A percentile compares a stretch with the other conserved stretches of the same genome.
phyloP scores from a whole-genome alignment of 331 rosid genomes.

The Malus hybrid region DNA sequence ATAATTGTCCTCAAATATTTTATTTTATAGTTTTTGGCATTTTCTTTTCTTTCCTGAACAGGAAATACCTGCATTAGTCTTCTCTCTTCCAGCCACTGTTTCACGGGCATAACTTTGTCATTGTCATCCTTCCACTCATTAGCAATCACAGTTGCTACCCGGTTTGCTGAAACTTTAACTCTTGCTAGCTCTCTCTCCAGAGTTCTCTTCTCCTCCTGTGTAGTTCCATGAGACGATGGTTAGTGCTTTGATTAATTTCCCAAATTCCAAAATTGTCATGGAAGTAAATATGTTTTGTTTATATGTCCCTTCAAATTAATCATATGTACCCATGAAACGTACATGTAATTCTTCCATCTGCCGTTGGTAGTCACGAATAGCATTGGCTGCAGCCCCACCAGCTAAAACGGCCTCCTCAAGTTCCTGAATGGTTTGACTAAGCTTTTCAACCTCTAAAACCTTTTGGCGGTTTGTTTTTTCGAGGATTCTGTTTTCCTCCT shows the following conservation, averaged over 20 bases:
- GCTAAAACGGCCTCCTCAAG: constrained; percentile 85
- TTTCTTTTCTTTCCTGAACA: not conserved
- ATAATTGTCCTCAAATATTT: constrained; percentile 4
- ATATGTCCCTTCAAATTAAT: not conserved
- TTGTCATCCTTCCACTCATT: constrained; percentile 96
- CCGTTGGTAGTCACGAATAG: constrained; percentile 64
- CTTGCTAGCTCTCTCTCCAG: constrained; percentile 90
- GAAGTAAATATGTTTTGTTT: not conserved
- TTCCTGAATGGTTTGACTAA: constrained; percentile 76
- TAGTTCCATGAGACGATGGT: constrained; percentile 2
- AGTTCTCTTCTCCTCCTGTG: constrained; percentile 87
- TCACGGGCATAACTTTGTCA: constrained; percentile 88
- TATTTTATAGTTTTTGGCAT: not conserved
- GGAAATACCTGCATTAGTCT: constrained; percentile 65
- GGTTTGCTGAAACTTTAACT: constrained; percentile 73
- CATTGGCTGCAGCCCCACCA: constrained; percentile 67
- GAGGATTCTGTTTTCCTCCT: constrained; percentile 90
- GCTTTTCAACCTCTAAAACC: constrained; percentile 86
- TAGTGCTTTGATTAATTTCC: constrained; percentile 3
- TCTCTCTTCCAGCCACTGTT: constrained; percentile 93
- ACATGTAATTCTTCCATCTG: constrained; percentile 64
- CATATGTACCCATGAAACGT: constrained; percentile 14
- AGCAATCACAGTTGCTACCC: constrained; percentile 78
- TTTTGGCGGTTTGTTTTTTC: constrained; percentile 89
- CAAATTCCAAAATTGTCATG: not conserved